Percentiles rank a stretch among this genome's conserved stretches.
phyloP scores from a whole-genome alignment of 768 basidiomycete species.

The Mycena haematopus region DNA sequence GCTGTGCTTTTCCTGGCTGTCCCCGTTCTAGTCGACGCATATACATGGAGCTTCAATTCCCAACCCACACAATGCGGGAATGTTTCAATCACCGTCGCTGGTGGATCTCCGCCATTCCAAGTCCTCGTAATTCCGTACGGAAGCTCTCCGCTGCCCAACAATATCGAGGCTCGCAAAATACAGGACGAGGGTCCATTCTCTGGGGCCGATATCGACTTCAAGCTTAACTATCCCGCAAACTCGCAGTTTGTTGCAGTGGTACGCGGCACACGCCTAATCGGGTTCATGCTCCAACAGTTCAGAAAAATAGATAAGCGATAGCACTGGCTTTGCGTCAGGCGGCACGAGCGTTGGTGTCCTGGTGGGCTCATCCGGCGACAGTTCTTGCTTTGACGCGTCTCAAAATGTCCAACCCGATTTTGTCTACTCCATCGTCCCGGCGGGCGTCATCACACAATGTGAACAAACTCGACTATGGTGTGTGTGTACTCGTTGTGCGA shows the following conservation, averaged over 20 bases:
- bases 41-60: slow-evolving; percentile 51
- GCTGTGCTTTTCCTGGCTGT: slow-evolving; percentile 34
- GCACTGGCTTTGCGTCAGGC: slow-evolving; percentile 68
- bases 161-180: slow-evolving; percentile 60
- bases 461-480: slow-evolving; percentile 69
- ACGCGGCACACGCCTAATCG: slow-evolving; percentile 40
- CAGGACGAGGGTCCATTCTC: slow-evolving; percentile 54
- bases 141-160: slow-evolving; percentile 62
- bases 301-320: slow-evolving; percentile 62
- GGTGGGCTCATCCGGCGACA: slow-evolving; percentile 57
- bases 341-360: slow-evolving; percentile 74
- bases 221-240: slow-evolving; percentile 36
- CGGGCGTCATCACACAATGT: slow-evolving; percentile 73
- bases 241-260: slow-evolving; percentile 83
- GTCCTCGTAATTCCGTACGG: slow-evolving; percentile 74
- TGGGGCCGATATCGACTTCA: slow-evolving; percentile 30
- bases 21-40: slow-evolving; percentile 43
- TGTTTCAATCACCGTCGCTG: slow-evolving; percentile 61
- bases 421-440: slow-evolving; percentile 65
- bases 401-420: slow-evolving; percentile 57
- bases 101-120: slow-evolving; percentile 70
- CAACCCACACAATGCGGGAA: slow-evolving; percentile 71
- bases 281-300: background rate
- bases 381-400: slow-evolving; percentile 65
- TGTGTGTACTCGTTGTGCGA: slow-evolving; percentile 50